Conservation (phyloP, 768 basidiomycete genomes). For the Amanita pallidorosea region DNA sequence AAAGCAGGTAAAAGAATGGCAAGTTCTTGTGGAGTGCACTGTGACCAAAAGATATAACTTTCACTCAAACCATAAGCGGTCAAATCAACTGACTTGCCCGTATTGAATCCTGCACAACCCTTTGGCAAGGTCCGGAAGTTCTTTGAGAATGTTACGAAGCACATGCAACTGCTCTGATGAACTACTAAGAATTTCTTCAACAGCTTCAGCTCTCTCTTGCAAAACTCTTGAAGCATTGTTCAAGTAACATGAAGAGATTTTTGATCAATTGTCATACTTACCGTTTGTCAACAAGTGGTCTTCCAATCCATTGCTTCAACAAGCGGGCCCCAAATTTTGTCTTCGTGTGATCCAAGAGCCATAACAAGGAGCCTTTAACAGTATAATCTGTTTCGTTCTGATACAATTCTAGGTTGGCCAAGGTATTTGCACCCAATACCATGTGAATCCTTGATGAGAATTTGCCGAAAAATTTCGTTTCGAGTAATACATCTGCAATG, state of each 20-base stretch:
- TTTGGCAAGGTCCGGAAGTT: conserved; percentile 78
- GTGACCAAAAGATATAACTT: not conserved
- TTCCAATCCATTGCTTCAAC: conserved; percentile 78
- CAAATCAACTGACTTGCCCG: conserved; percentile 57
- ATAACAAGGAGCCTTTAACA: conserved; percentile 66
- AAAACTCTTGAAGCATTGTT: conserved; percentile 38
- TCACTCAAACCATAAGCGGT: not conserved
- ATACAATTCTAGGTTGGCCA: conserved; percentile 89
- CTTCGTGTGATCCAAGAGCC: conserved; percentile 77
- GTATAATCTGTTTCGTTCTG: conserved; percentile 78
- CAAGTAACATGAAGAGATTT: not conserved
- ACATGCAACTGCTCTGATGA: conserved; percentile 50
- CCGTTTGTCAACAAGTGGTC: conserved; percentile 69
- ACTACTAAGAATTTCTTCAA: conserved; percentile 69
- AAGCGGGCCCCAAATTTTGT: conserved; percentile 85
- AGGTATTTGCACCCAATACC: conserved; percentile 81
- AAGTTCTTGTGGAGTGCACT: conserved; percentile 83
- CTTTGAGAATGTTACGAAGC: conserved; percentile 59
- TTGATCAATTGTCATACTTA: conserved; percentile 17
- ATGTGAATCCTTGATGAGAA: conserved; percentile 76
- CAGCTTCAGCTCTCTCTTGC: conserved; percentile 69
- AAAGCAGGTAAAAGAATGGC: conserved; percentile 68
- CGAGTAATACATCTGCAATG: conserved; percentile 68
- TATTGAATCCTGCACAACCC: conserved; percentile 87
- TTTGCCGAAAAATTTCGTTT: conserved; percentile 66